These are phyloP conservation scores for Fraxinus pennsylvanica DNA, from an alignment of 257 asterid species.

Conservation along the genomic window DNA sequence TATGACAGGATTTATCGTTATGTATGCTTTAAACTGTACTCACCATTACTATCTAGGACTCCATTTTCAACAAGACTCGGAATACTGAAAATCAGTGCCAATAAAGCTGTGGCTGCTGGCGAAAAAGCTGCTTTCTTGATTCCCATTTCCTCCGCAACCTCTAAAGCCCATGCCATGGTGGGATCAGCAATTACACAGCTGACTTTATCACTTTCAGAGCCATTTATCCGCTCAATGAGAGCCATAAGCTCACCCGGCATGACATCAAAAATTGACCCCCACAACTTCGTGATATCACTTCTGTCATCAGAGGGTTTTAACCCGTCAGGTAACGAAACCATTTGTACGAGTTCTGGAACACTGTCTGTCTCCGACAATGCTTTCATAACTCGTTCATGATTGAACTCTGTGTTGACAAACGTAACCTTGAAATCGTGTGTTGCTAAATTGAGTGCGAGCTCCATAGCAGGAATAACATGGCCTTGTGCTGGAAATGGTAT, in stretches of 20 bases:
- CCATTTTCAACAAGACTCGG: no score
- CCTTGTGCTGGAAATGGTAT: no score
- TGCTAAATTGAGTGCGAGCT: no score
- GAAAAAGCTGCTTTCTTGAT: slow-evolving; percentile 11
- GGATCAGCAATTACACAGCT: slow-evolving; percentile 19
- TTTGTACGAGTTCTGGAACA: no score
- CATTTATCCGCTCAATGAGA: slow-evolving; percentile 13
- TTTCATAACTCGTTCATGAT: no score
- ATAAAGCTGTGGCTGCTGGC: slow-evolving; percentile 17
- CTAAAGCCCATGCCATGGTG: slow-evolving; percentile 18
- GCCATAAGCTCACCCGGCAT: slow-evolving; percentile 21
- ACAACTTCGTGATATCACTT: slow-evolving; percentile 6
- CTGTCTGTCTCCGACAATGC: no score
- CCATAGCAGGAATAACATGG: no score
- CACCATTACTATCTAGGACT: no score
- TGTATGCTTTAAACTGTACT: no score
- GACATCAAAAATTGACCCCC: neutral
- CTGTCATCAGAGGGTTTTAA: slow-evolving; percentile 17
- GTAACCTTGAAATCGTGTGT: no score
- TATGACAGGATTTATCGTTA: no score
- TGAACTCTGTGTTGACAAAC: no score
- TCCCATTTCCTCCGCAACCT: slow-evolving; percentile 17
- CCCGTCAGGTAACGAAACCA: slow-evolving; percentile 14
- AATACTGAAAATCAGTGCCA: neutral
- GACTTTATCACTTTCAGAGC: neutral